Conservation (phyloP, 2,329 filamentous ascomycete species). For the Ascochyta clinopodiicola region DNA sequence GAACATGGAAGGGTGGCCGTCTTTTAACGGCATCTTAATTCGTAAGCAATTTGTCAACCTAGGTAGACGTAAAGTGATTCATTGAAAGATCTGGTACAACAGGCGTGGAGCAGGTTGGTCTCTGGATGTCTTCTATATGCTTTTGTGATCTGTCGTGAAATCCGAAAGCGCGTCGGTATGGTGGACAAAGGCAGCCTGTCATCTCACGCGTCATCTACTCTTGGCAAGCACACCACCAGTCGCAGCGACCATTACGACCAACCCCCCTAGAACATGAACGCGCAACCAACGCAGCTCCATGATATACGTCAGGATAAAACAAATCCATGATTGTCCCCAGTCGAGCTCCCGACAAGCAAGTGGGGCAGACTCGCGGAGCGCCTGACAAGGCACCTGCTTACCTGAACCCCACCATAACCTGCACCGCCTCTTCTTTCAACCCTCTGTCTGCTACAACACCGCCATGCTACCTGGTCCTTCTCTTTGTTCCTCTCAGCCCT, state of each 20-base stretch:
- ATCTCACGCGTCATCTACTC: neutral
- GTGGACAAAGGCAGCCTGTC: no score
- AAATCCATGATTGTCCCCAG: neutral
- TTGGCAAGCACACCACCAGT: neutral
- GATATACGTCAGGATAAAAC: neutral
- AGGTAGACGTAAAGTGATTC: neutral
- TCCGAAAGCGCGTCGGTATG: no score
- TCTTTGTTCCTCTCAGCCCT: neutral
- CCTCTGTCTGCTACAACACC: constrained; percentile 9
- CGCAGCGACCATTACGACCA: neutral
- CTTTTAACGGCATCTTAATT: neutral
- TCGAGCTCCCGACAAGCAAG: neutral
- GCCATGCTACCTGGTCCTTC: neutral
- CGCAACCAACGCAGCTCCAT: neutral
- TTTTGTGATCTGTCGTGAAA: no score
- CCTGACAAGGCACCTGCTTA: constrained; percentile 10
- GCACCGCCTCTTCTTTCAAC: constrained; percentile 9
- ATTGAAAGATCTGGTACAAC: no score
- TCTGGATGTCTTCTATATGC: no score
- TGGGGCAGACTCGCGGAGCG: constrained; percentile 2
- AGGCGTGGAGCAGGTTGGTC: no score
- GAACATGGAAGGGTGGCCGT: neutral
- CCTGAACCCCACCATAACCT: neutral
- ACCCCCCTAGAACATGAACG: neutral
- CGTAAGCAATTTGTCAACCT: no score